Conservation (phyloP, 2,329 filamentous ascomycete genomes). For the Coniochaeta sp. region DNA sequence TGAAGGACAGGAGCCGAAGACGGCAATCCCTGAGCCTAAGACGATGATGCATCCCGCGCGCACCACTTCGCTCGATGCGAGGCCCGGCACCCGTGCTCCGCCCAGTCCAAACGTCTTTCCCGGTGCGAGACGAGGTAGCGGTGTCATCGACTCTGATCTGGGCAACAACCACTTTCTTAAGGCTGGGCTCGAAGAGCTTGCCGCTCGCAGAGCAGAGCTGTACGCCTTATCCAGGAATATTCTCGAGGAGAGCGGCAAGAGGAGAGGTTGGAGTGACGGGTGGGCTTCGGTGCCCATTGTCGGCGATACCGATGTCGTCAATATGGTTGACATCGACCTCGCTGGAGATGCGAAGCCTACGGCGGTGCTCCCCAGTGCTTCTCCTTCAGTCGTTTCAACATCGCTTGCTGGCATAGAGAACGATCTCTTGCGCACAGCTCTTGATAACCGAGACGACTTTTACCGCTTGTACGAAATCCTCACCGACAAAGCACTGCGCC, state of each 20-base stretch:
- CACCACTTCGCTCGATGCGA: conserved; percentile 51
- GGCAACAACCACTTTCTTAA: conserved; percentile 45
- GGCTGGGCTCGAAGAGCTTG: conserved; percentile 70
- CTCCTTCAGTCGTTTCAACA: conserved; percentile 6
- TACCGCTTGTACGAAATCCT: conserved; percentile 64
- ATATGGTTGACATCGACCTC: conserved; percentile 53
- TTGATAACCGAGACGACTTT: conserved; percentile 57
- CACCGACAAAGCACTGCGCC: conserved; percentile 77
- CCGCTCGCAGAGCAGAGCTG: conserved; percentile 75
- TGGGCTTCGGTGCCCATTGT: conserved; percentile 57
- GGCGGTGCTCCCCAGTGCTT: conserved; percentile 7
- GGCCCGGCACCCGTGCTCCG: conserved; percentile 25
- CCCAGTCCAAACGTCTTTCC: conserved; percentile 48
- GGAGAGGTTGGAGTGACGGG: conserved; percentile 67
- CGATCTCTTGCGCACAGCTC: conserved; percentile 50
- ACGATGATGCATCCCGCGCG: conserved; percentile 64
- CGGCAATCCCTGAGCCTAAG: conserved; percentile 59
- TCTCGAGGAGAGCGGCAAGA: conserved; percentile 65
- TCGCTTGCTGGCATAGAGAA: conserved; percentile 43
- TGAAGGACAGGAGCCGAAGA: conserved; percentile 51
- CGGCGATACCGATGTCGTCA: conserved; percentile 32
- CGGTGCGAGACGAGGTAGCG: conserved; percentile 32
- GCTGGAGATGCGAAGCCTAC: conserved; percentile 25
- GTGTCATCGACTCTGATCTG: conserved; percentile 29
- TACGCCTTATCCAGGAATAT: conserved; percentile 74